Conservation (phyloP, 1,284 basidiomycete genomes). For the Cutaneotrichosporon cutaneum region DNA sequence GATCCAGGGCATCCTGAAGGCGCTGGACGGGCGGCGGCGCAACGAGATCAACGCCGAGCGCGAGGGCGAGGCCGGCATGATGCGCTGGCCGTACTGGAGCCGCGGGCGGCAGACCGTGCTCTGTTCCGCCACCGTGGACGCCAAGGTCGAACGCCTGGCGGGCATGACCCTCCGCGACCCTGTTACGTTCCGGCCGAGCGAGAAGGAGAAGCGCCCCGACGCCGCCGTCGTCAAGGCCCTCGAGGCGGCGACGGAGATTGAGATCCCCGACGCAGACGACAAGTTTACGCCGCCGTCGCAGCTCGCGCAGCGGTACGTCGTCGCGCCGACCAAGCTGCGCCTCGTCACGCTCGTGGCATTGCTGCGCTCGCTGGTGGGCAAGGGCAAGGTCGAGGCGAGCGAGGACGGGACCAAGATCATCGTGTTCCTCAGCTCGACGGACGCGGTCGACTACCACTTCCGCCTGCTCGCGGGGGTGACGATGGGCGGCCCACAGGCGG, state of each 20-base stretch:
- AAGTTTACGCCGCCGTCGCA: conserved; percentile 94
- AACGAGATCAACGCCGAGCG: conserved; percentile 70
- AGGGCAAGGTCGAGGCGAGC: conserved; percentile 25
- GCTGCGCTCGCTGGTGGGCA: conserved; percentile 68
- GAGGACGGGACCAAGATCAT: conserved; percentile 63
- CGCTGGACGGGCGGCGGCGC: conserved; percentile 73
- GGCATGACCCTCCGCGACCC: conserved; percentile 68
- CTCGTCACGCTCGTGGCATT: conserved; percentile 87
- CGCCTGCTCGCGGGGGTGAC: conserved; percentile 71
- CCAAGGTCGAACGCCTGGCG: conserved; percentile 90
- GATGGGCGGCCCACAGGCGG: conserved; percentile 60
- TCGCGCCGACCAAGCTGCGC: conserved; percentile 90
- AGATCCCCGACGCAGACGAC: conserved; percentile 27
- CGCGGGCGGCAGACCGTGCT: conserved; percentile 75
- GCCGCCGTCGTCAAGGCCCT: conserved; percentile 31
- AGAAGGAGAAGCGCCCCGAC: conserved; percentile 24
- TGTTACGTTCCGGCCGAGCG: conserved; percentile 52
- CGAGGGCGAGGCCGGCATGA: conserved; percentile 58
- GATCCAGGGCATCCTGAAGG: conserved; percentile 76
- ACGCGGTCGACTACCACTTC: conserved; percentile 98
- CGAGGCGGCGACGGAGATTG: conserved; percentile 23
- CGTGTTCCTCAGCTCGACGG: conserved; percentile 94
- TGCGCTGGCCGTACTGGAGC: conserved; percentile 65
- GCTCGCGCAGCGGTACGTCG: conserved; percentile 86
- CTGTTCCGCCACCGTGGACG: conserved; percentile 94